Conservation (phyloP, 768 basidiomycete genomes). For the Hericium erinaceus region DNA sequence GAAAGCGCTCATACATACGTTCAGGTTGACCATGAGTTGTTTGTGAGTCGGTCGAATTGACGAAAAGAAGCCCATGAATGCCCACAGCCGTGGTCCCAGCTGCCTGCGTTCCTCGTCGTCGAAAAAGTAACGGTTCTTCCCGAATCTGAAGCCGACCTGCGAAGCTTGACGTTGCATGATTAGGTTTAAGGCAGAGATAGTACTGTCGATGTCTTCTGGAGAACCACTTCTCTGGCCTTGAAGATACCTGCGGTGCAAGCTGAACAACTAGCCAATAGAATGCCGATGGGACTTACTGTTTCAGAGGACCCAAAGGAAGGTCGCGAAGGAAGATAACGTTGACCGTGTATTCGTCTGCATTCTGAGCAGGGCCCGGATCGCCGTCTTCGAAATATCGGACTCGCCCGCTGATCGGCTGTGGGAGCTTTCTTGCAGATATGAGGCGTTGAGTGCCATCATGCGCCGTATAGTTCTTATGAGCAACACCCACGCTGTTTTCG, state of each 20-base stretch:
- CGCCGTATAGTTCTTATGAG: conserved; percentile 35
- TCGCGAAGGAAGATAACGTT: conserved; percentile 24
- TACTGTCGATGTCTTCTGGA: conserved; percentile 43
- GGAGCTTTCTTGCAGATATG: conserved; percentile 30
- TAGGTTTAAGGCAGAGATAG: conserved; percentile 57
- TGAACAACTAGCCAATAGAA: background rate
- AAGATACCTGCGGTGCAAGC: conserved; percentile 36
- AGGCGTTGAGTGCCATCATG: conserved; percentile 36
- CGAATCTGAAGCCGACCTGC: conserved; percentile 50
- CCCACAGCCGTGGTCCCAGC: conserved; percentile 32
- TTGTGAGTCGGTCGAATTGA: conserved; percentile 40
- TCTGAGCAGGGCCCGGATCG: conserved; percentile 22
- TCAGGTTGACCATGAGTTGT: conserved; percentile 45
- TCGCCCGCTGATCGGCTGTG: conserved; percentile 25
- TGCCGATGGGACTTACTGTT: conserved; percentile 21
- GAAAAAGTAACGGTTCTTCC: conserved; percentile 63
- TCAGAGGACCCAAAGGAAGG: conserved; percentile 22
- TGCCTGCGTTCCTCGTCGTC: conserved; percentile 14
- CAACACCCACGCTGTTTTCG: conserved; percentile 30
- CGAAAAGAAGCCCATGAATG: conserved; percentile 41
- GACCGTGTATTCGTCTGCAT: conserved; percentile 33
- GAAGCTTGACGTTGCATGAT: conserved; percentile 49
- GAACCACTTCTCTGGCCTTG: conserved; percentile 40
- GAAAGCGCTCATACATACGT: conserved; percentile 45
- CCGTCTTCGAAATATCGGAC: conserved; percentile 34